Base-by-base conservation (phyloP, 1,284 basidiomycete genomes). In the Clitocybe nebularis region DNA sequence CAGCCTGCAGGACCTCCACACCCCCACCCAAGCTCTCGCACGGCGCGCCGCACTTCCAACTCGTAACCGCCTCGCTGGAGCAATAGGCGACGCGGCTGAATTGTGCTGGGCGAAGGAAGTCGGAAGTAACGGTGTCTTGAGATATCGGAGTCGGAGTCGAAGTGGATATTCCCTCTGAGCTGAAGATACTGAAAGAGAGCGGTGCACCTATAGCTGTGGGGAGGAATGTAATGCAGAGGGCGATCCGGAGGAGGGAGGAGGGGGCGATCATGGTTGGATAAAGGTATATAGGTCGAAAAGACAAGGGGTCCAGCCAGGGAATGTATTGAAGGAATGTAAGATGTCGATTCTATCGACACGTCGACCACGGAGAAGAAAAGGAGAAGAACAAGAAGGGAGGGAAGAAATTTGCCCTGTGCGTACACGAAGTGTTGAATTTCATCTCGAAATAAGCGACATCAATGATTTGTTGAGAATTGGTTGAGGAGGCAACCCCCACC, bases 61-160 rank as follows among this genome's bases (percentile, higher is more conserved):
- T 57, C 5, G 57, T 48, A 4, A 71, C 60, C 2, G 58, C 50
- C 5, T 30, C 49, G 5, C 53, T 57, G 3, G 62, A 58, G 52
- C 69, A 72, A 51, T 71, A 73, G 21, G 62, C 67, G n/a, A 66
- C 57, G 8, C 68, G 63, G 26, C 59, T 51, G 51, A 72, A 72
- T 26, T 61, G 52, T 3, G 66, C 69, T 13, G 69, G 67, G 5
- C 66, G 64, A 22, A 62, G 43, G 40, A 71, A 49, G 3, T 47
- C 10, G 16, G 43, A 3, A 10, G 10, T 26, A 9, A 35, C 24
- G 2, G 36, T 29, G 24, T 45, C 37, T 7, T 32, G 17, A 4
- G 48, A 36, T 5, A 50, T 21, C 5, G 43, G 9, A 11, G 25
- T 37, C 2, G 43, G 30, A 4, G 39, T n/a, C 1, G 33, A 26